Evolutionary conservation across 805 yeast genomes (phyloP), one percentile per base, ranked within the genome.

Genomic region (Jamesozyma piceae): DNA sequence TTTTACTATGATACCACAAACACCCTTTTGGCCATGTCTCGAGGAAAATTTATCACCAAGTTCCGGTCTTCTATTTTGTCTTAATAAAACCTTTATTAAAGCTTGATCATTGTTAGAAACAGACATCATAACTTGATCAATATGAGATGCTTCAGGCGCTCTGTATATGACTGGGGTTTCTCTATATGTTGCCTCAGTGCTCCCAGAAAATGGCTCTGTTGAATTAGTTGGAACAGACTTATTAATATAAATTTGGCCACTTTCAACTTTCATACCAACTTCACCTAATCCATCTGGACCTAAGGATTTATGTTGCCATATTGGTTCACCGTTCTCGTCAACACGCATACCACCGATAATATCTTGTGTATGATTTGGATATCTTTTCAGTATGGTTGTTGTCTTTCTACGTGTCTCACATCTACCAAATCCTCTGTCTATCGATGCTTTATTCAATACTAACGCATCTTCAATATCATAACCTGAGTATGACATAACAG

Each of bases 381-480:
- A 92, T 54, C 95, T 75, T 62, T 92, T 92, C 51, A 92, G 69
- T 17, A 82, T 79, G 5, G 95, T 80, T 1, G 97, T 90, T 48
- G 88, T 87, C 66, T 92, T 92, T 57, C 94, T 75, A 48, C 95
- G 74, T 2, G 88, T 95, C 66, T 92, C 98, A 69, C 98, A 92
- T 53, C 98, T 80, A 34, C 98, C 98, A 62, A 87, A 92, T 1
- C 98, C 98, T 60, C 98, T 76, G 59, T 92, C 98, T 43, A 92
- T 73, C 0, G 96, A 86, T 0, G 97, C 72, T 63, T 90, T 92
- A 66, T 92, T 92, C 54, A 92, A 68, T 18, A 92, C 97, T 59
- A 92, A 73, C 5, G 98, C 98, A 79, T 92, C 98, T 68, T 92
- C 97, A 62, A 92, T 92, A 84, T 92, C 98, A 62, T 92, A 92